phyloP scores from a whole-genome alignment of 2,329 filamentous ascomycete species.

The Nakataea oryzae region DNA sequence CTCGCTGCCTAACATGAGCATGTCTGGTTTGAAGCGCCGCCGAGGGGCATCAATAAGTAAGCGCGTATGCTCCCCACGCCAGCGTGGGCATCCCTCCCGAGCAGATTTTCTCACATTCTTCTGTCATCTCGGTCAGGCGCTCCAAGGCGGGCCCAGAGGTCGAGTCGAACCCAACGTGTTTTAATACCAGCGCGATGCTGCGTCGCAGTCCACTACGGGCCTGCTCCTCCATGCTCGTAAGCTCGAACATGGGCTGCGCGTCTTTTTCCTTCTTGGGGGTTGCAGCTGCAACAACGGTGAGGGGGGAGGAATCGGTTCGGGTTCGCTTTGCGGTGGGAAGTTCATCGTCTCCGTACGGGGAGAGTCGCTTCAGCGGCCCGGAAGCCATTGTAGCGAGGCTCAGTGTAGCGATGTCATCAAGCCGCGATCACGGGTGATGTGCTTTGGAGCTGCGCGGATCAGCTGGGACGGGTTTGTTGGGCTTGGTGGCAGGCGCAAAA shows the following conservation, averaged over 20 bases:
- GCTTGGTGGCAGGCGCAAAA: neutral
- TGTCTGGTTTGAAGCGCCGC: conserved; percentile 26
- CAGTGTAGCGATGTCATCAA: conserved; percentile 5
- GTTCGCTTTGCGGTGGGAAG: conserved; percentile 20
- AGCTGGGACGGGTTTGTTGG: neutral
- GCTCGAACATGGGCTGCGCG: neutral
- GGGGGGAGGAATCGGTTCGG: conserved; percentile 9
- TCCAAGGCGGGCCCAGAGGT: conserved; percentile 47
- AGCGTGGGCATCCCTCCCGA: neutral
- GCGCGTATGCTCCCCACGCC: no score
- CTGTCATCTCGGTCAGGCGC: conserved; percentile 47
- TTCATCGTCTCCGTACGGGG: conserved; percentile 17
- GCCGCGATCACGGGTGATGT: neutral
- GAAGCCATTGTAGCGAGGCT: conserved; percentile 8
- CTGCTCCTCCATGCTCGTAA: conserved; percentile 15
- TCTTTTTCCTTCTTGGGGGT: conserved; percentile 9
- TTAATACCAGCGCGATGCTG: conserved; percentile 42
- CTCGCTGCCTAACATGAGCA: conserved; percentile 36
- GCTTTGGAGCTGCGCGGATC: neutral
- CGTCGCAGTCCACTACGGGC: conserved; percentile 37
- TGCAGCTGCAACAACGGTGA: conserved; percentile 3
- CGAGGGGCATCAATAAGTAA: neutral
- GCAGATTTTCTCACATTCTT: conserved; percentile 37
- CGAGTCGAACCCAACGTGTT: conserved; percentile 47
- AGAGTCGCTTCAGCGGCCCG: conserved; percentile 23